Conservation (phyloP, 176 grass and related monocot genomes). For the Canna indica region DNA sequence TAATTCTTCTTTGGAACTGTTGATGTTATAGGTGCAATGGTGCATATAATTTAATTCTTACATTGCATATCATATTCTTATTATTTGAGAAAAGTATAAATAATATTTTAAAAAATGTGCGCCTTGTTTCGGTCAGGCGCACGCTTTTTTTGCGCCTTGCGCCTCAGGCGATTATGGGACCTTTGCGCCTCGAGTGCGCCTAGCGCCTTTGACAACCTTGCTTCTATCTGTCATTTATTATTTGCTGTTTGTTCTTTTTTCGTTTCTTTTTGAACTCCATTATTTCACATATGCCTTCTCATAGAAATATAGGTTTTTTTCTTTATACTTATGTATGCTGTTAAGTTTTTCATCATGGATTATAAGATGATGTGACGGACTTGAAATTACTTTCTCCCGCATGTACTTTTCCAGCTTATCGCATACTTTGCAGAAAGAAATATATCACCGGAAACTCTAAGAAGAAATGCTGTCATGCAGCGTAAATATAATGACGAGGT, state of each 20-base stretch:
- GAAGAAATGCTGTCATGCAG: conserved; percentile 60
- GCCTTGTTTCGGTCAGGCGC: too few relatives aligned
- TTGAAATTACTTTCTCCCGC: conserved; percentile 21
- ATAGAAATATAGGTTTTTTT: not conserved
- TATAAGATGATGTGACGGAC: not conserved
- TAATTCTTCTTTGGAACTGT: too few relatives aligned
- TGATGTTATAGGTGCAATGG: too few relatives aligned
- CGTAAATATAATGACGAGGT: conserved; percentile 39
- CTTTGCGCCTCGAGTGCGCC: too few relatives aligned
- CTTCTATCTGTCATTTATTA: not conserved
- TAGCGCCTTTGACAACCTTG: too few relatives aligned
- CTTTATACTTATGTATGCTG: not conserved
- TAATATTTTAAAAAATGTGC: too few relatives aligned
- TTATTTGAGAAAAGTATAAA: too few relatives aligned
- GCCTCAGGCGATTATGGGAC: too few relatives aligned
- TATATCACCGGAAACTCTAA: conserved; percentile 71
- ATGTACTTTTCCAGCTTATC: conserved; percentile 55
- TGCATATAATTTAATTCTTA: too few relatives aligned
- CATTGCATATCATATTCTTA: too few relatives aligned
- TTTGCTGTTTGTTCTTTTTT: not conserved
- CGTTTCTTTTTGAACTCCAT: not conserved
- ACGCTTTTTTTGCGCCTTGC: too few relatives aligned
- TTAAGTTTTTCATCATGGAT: not conserved
- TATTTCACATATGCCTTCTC: not conserved
- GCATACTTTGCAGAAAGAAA: conserved; percentile 60